These are phyloP conservation scores for Carex sylvatica DNA, from an alignment of 202 grass and related monocot species.

Conservation along the genomic window DNA sequence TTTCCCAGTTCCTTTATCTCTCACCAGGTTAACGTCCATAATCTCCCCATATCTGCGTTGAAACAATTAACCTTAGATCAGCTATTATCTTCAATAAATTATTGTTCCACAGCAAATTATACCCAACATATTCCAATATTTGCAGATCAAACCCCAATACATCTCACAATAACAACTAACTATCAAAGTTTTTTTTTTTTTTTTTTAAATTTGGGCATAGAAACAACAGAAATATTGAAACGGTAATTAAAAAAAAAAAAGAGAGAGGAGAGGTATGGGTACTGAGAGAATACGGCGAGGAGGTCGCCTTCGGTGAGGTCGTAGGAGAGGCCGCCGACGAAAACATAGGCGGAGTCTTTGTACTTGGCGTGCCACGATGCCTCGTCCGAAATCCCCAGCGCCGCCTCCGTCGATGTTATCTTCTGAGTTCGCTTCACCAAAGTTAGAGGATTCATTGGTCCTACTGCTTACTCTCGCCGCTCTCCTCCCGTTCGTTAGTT, in stretches of 20 bases:
- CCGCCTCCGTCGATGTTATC: conserved; percentile 83
- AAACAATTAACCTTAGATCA: background rate
- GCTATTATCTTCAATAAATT: background rate
- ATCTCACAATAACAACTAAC: background rate
- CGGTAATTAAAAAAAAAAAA: background rate
- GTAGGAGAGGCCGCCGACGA: conserved; percentile 74
- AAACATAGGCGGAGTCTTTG: conserved; percentile 91
- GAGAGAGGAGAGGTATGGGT: background rate
- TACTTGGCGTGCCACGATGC: conserved; percentile 91
- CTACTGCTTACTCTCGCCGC: background rate
- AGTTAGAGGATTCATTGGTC: conserved; percentile 83
- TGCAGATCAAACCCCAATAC: background rate
- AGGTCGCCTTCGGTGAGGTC: conserved; percentile 94
- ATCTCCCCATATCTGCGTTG: conserved; percentile 71
- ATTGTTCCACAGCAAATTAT: background rate
- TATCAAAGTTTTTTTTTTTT: background rate
- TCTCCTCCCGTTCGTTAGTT: background rate
- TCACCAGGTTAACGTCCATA: conserved; percentile 92
- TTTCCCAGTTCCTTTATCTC: conserved; percentile 86
- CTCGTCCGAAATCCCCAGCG: conserved; percentile 69
- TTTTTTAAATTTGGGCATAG: background rate
- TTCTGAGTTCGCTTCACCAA: conserved; percentile 91
- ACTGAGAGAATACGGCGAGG: conserved; percentile 79
- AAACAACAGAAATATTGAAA: background rate
- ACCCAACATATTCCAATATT: background rate